Base-by-base conservation (phyloP, 768 basidiomycete genomes). In the Phylloporus rhodoxanthus region DNA sequence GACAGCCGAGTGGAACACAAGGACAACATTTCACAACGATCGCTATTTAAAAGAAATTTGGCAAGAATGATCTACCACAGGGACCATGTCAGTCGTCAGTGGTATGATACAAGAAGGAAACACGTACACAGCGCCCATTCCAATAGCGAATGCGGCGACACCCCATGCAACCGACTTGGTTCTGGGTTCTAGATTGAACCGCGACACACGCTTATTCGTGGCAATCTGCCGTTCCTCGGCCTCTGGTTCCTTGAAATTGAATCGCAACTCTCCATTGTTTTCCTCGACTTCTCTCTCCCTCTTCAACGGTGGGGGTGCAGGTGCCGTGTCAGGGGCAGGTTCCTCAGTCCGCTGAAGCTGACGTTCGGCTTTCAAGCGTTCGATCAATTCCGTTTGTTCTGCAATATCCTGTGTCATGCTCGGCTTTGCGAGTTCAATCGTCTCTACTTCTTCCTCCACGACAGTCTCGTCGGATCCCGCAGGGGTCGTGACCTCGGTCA, bases 111-210 rank as follows among this genome's bases (percentile, higher is more conserved):
- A 17, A 11, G 1, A 42, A 34, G 5, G 21, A 29, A 23, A 17
- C 13, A 81, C 85, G 70, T 60, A 91, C 88, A 86, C 77, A 53
- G 88, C 90, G 43, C 87, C 79, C 65, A 87, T 71, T 25, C 90
- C 90, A 43, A 91, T 72, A 32, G 87, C 88, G 68, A 95, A 94
- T 17, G 86, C 85, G 32, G 87, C 75, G 17, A 86, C 73, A 32
- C 91, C 91, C 90, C 90, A 93, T 2, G 85, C 87, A 47, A 85
- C 73, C 30, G 83, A 82, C 68, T 85, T 87, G 57, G 80, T 78
- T 60, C 80, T 77, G 10, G 90, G 82, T 56, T 83, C 77, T 54
- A 84, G 62, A 41, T 72, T 62, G 65, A 78, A 78, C 51, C 79
- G 65, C 26, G 75, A 68, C 44, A 83, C 73, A 40, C 90, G 77